Evolutionary conservation across 2,329 filamentous ascomycete genomes (phyloP), one percentile per base, ranked within the genome.

Genomic region (Aspergillus tamarii): DNA sequence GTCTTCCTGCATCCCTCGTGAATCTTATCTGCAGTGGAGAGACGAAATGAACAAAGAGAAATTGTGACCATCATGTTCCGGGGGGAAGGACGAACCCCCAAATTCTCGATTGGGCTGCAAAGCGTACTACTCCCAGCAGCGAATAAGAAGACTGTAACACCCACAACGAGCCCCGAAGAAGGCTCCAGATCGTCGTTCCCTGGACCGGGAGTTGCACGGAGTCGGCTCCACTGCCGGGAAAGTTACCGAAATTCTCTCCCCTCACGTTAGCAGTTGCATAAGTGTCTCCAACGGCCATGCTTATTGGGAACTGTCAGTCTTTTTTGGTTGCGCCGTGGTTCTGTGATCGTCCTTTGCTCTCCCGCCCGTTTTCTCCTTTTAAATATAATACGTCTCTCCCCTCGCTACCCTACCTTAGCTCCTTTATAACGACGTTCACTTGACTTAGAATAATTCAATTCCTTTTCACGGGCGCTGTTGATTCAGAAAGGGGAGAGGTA

Each of bases 251-350:
- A 34, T 61, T 55, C 43, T 36, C 52, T 57, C 59, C 64, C 64
- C 66, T 68, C 66, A 66, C 59, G 57, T 64, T 39, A 19, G 53
- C 60, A 60, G 64, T 57, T 61, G 57, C 58, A 53, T 39, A 54
- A 62, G 43, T 46, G 46, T 45, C 46, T 53, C 48, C 34, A 50
- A 58, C 59, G 26, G 46, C 34, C 26, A 30, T 48, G 41, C 50
- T 58, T 53, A 57, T 59, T 66, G 60, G 45, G 46, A 41, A 28
- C 26, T 58, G 56, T 43, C 53, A 21, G 34, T 41, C 34, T 39
- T 60, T 62, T 55, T 36, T 52, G 53, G 54, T 43, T 39, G 52
- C 50, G 52, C 52, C 39, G 58, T 36, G 46, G 21, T 30, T 48
- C 30, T 28, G 46, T 14, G 26, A 43, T n/a, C 48, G 32, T 23